Percentiles rank a stretch among this genome's conserved stretches.
These are phyloP conservation scores for Clohesyomyces aquaticus DNA, from an alignment of 495 filamentous ascomycete genomes.

Conservation along the genomic window DNA sequence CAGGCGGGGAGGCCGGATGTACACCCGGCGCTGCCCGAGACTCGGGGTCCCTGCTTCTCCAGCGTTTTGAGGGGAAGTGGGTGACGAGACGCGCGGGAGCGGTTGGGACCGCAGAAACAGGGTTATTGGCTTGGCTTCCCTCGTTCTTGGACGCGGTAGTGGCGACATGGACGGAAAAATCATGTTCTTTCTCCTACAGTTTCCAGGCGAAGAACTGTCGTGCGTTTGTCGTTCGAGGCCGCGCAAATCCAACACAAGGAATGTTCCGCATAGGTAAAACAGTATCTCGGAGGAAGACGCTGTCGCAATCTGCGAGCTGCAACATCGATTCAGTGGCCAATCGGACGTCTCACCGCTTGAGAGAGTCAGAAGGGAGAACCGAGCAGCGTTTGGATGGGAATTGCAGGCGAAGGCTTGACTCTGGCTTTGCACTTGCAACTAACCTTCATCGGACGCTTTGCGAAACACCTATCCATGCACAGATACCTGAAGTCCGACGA, in stretches of 20 bases:
- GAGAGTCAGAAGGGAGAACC: no score
- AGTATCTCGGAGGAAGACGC: no score
- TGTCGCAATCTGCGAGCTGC: no score
- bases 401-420: not conserved
- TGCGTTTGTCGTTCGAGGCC: no score
- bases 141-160: not conserved
- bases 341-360: no score
- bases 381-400: not conserved
- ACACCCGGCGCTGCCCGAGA: not conserved
- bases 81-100: not conserved
- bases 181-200: no score
- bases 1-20: no score
- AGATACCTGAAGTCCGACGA: not conserved
- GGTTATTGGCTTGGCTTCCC: not conserved
- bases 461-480: not conserved
- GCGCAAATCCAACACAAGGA: no score
- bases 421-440: not conserved
- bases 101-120: not conserved
- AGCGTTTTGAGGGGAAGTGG: not conserved
- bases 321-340: no score
- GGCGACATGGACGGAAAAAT: not conserved
- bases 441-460: not conserved
- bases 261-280: no score
- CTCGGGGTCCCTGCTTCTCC: not conserved
- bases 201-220: no score